A percentile compares a stretch with the other conserved stretches of the same genome.
Evolutionary conservation across 805 yeast genomes (phyloP).

Genomic region (Spathaspora hagerdaliae): DNA sequence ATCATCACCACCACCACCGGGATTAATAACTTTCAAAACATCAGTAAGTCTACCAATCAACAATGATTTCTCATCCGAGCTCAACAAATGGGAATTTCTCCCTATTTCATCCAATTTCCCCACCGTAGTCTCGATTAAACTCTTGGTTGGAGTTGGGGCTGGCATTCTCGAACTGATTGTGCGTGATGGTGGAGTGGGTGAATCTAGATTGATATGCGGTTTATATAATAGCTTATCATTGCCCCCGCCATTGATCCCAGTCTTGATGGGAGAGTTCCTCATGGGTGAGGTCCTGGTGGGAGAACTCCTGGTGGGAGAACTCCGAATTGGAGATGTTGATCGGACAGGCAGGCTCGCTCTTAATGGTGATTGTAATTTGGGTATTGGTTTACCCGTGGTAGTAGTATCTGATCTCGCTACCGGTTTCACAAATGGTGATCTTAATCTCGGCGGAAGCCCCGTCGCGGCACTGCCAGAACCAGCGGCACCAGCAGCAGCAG

Average conservation of each 20-base stretch:
- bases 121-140: background rate
- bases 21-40: background rate
- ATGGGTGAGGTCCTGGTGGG: too few relatives aligned
- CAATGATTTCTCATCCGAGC: slow-evolving; percentile 1
- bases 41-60: background rate
- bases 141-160: too few relatives aligned
- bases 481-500: background rate
- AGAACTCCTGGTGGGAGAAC: too few relatives aligned
- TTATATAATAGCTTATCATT: background rate
- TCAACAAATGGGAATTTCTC: background rate
- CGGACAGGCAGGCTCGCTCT: slow-evolving; percentile 8
- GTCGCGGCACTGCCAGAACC: background rate
- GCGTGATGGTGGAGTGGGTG: background rate
- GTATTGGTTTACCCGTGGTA: background rate
- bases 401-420: background rate
- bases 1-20: too few relatives aligned
- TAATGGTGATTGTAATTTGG: slow-evolving; percentile 11
- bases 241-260: too few relatives aligned
- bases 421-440: background rate
- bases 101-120: slow-evolving; percentile 4
- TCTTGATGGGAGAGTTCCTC: too few relatives aligned
- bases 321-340: background rate
- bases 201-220: background rate
- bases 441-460: background rate
- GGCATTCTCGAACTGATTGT: background rate